These are phyloP conservation scores for Pyrus bretschneideri DNA, from an alignment of 306 rosid species.

Conservation along the genomic window DNA sequence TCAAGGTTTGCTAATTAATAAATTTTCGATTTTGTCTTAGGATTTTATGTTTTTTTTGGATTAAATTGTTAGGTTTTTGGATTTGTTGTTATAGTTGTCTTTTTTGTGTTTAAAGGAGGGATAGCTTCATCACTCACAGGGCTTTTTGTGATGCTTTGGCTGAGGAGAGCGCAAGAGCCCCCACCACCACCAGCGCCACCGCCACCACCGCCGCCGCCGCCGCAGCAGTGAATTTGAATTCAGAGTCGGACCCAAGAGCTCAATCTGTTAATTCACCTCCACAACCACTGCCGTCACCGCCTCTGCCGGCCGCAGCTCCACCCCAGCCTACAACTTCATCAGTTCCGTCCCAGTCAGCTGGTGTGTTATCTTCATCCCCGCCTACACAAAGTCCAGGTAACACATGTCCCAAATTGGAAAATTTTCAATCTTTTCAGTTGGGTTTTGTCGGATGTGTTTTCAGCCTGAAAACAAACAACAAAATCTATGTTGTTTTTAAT, in stretches of 20 bases:
- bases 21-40: too few species aligned
- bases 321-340: conserved; percentile 11
- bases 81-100: conserved; percentile 12
- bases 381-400: conserved; percentile 57
- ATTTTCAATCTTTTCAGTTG: conserved; percentile 13
- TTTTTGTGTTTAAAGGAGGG: conserved; percentile 56
- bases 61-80: neutral
- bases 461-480: conserved; percentile 8
- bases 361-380: conserved; percentile 32
- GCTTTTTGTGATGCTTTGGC: conserved; percentile 94
- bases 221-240: conserved; percentile 19
- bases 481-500: neutral
- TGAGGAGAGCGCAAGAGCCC: conserved; percentile 60
- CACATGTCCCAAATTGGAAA: conserved; percentile 8
- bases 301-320: neutral
- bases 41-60: neutral
- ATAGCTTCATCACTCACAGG: conserved; percentile 87
- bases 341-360: conserved; percentile 35
- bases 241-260: conserved; percentile 33
- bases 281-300: neutral
- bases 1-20: conserved; percentile 39
- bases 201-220: neutral
- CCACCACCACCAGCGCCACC: conserved; percentile 13
- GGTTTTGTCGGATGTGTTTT: conserved; percentile 40
- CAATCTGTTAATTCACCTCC: conserved; percentile 27